A percentile compares a stretch with the other conserved stretches of the same genome.
Evolutionary conservation across 345 rosid species (phyloP).

Genomic region (Bretschneidera sinensis): DNA sequence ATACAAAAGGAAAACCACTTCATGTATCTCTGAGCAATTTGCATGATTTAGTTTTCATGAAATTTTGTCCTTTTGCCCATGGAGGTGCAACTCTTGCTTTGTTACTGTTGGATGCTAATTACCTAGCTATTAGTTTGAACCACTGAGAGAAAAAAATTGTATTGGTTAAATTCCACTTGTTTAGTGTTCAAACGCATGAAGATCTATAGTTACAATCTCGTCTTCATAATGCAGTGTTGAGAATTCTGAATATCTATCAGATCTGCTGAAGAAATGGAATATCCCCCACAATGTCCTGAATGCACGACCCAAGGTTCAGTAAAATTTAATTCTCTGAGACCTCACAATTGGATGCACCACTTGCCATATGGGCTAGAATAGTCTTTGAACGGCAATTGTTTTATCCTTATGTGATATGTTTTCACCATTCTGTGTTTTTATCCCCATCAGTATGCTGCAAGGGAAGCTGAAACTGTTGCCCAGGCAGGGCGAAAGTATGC

Average conservation of each 20-base stretch:
- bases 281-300: constrained; percentile 92
- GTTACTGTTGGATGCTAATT: no score
- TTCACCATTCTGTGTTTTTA: neutral
- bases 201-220: constrained; percentile 4
- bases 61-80: no score
- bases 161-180: constrained; percentile 3
- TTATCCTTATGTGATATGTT: neutral
- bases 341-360: neutral
- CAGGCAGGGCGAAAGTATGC: constrained; percentile 94
- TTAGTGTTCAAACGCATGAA: constrained; percentile 10
- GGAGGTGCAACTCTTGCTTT: no score
- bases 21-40: no score
- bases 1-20: no score
- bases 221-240: constrained; percentile 69
- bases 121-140: no score
- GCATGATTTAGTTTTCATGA: no score
- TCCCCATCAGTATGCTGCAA: constrained; percentile 76
- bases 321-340: constrained; percentile 6
- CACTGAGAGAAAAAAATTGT: no score
- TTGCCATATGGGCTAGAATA: constrained; percentile 3
- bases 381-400: neutral
- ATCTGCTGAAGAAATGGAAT: constrained; percentile 66
- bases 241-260: constrained; percentile 88
- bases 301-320: constrained; percentile 88
- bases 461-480: constrained; percentile 89